Evolutionary conservation across 495 filamentous ascomycete species (phyloP), one percentile per base, ranked within the genome.

Genomic region (Aspergillus leporis): DNA sequence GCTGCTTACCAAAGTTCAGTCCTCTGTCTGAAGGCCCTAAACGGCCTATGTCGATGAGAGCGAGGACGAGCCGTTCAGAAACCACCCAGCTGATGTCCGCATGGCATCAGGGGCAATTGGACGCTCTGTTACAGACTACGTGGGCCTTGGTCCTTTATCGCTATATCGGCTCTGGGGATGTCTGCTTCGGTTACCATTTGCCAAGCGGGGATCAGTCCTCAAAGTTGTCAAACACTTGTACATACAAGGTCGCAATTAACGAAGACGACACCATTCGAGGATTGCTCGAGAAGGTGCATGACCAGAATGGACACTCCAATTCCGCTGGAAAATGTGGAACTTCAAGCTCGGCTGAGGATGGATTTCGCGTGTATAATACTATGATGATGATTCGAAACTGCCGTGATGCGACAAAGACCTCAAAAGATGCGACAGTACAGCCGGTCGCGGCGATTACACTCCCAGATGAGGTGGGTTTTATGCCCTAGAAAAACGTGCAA

Each of bases 121-220:
- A 68, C 18, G 55, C 66, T 13, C 30, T 81, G 21, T 59, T 85
- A 53, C 76, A 81, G 56, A 68, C 81, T 19, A 78, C 75, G 6
- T 87, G 85, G 85, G 80, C 75, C 4, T 56, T 86, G 21, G 73
- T 85, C 1, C 66, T 87, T 47, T 69, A 79, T 49, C 74, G 70
- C 40, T 86, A 86, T 65, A 81, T 81, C 34, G 78, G 76, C 1
- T 74, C 76, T 12, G 76, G 84, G 40, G 74, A 83, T 55, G 75
- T 86, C 22, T 81, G 75, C 52, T 88, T 87, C 64, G 84, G 83
- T 14, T 83, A 78, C 58, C 74, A 76, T 54, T 61, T 70, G 60
- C 65, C 72, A 53, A 70, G 66, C 52, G 61, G 60, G 19, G 7
- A 4, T 10, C 19, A 47, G 5, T 47, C 43, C 51, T 60, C 70